Base-by-base conservation (phyloP, 306 rosid species). In the Oxytropis ochrocephala region DNA sequence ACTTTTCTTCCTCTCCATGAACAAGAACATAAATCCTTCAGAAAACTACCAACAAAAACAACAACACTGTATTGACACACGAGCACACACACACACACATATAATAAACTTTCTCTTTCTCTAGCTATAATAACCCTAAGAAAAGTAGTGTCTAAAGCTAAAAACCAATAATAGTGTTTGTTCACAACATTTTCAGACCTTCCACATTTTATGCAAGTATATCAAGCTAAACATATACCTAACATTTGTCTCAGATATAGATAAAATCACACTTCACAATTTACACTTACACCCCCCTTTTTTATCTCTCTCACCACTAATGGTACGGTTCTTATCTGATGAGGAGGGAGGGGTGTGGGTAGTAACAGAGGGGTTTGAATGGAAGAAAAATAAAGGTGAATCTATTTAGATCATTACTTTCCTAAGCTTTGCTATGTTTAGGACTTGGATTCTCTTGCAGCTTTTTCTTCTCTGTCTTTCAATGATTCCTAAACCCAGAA, bases 381-480 rank as follows among this genome's bases (percentile, higher is more conserved):
- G 49, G 72, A 51, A 49, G 21, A 29, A 64, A 58, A 36, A 47
- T 29, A 70, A 61, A 46, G 44, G 75, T 75, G 81, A 87, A 82
- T 87, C 77, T 83, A 78, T 43, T 67, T 24, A 52, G 75, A 73
- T 78, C 39, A 41, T 78, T 59, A 56, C 30, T 80, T 80, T 85
- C 87, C 81, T 87, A 85, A 79, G 88, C 84, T 72, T 87, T 89
- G 58, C 96, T 81, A 85, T 76, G 91, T 87, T 84, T 85, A 79
- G 97, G 64, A 60, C 78, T 85, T 10, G 73, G 90, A 79, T 82
- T 86, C 75, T 80, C 73, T 82, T 78, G 86, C 94, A 89, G 82
- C 86, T 83, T 92, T 92, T 89, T 78, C 11, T 64, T 72, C 80
- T 58, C 76, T 81, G 83, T 84, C 73, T 74, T 74, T 80, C 84